phyloP scores from a whole-genome alignment of 208 protist genomes.

The Borovskyia barvae region DNA sequence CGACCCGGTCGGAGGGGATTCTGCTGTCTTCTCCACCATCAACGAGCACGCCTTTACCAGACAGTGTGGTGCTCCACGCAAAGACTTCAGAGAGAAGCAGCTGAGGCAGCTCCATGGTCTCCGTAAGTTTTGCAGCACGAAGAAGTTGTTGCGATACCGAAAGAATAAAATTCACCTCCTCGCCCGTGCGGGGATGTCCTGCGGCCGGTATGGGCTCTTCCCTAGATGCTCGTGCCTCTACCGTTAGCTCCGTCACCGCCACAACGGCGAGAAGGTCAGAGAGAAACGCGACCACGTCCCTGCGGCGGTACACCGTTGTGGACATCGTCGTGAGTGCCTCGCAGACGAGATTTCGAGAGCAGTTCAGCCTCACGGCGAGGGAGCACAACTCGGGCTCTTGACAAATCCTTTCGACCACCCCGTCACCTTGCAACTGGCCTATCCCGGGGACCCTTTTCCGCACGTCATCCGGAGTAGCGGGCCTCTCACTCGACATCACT shows the following conservation, averaged over 20 bases:
- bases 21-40: slow-evolving; percentile 54
- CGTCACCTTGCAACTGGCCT: too few species aligned
- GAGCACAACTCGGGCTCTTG: not conserved
- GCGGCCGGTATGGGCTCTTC: too few species aligned
- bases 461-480: too few species aligned
- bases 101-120: slow-evolving; percentile 66
- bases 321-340: slow-evolving; percentile 39
- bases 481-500: too few species aligned
- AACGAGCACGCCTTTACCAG: slow-evolving; percentile 38
- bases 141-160: slow-evolving; percentile 52
- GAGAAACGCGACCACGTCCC: slow-evolving; percentile 32
- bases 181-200: not conserved
- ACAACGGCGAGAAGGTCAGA: slow-evolving; percentile 31
- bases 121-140: slow-evolving; percentile 54
- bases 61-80: slow-evolving; percentile 17
- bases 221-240: too few species aligned
- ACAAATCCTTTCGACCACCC: not conserved
- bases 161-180: slow-evolving; percentile 22
- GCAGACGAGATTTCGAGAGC: slow-evolving; percentile 26
- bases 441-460: too few species aligned
- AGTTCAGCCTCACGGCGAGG: slow-evolving; percentile 12
- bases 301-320: slow-evolving; percentile 36
- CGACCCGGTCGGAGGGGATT: slow-evolving; percentile 47
- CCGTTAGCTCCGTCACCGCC: slow-evolving; percentile 20
- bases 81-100: slow-evolving; percentile 45